Conservation (phyloP, 2,329 filamentous ascomycete genomes). For the Fusarium buxicola region DNA sequence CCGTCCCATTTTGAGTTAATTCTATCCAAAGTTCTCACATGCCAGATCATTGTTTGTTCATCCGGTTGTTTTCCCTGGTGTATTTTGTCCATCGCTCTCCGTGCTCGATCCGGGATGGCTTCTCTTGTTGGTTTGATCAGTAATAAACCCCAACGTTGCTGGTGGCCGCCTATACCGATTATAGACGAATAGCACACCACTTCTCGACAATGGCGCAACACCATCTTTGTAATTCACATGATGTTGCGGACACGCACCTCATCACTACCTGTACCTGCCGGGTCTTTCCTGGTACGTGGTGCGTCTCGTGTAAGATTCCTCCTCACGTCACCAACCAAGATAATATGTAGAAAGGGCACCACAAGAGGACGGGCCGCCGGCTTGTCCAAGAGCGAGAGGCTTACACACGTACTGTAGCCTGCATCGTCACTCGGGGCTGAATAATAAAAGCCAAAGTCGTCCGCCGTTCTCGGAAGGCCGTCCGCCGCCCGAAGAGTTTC, state of each 20-base stretch:
- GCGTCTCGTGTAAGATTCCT: slow-evolving; percentile 12
- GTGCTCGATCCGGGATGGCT: slow-evolving; percentile 14
- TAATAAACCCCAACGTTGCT: neutral
- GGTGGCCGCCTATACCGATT: neutral
- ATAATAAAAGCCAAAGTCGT: slow-evolving; percentile 13
- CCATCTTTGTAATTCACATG: slow-evolving; percentile 38
- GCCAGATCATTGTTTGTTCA: slow-evolving; percentile 17
- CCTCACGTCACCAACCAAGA: slow-evolving; percentile 33
- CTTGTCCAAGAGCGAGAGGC: neutral
- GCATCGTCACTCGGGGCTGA: slow-evolving; percentile 14
- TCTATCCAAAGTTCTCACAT: slow-evolving; percentile 39
- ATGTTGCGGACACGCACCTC: slow-evolving; percentile 35
- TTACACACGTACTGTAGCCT: slow-evolving; percentile 20
- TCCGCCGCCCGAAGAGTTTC: slow-evolving; percentile 22
- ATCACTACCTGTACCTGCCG: slow-evolving; percentile 18
- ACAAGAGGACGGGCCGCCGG: slow-evolving; percentile 2
- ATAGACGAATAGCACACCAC: slow-evolving; percentile 25
- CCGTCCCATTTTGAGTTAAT: slow-evolving; percentile 44
- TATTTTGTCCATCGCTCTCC: slow-evolving; percentile 8
- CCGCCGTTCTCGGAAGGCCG: slow-evolving; percentile 5
- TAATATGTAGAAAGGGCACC: neutral
- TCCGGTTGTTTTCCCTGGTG: slow-evolving; percentile 7
- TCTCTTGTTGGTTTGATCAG: neutral
- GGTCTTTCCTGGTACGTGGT: slow-evolving; percentile 4
- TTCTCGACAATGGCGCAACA: slow-evolving; percentile 28